These are phyloP conservation scores for Chaetomium cochliodes DNA, from an alignment of 495 filamentous ascomycete genomes.

Conservation along the genomic window DNA sequence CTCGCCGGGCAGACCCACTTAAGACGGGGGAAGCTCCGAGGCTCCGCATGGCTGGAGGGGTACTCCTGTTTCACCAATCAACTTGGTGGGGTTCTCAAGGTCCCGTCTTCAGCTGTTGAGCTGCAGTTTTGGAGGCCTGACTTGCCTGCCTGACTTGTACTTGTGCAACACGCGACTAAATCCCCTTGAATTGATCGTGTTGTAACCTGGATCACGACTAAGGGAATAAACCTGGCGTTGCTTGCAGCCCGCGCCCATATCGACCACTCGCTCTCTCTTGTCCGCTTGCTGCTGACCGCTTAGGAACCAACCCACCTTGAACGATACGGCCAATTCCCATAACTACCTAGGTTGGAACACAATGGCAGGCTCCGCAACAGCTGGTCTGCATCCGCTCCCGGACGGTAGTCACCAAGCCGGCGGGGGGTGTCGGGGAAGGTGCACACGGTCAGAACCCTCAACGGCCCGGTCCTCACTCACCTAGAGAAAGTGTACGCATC, in stretches of 20 bases:
- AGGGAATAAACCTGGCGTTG: neutral
- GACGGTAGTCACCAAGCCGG: slow-evolving; percentile 40
- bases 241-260: neutral
- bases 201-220: neutral
- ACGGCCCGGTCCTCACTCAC: slow-evolving; percentile 34
- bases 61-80: slow-evolving; percentile 5
- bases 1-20: neutral
- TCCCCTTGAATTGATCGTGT: neutral
- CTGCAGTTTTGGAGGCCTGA: slow-evolving; percentile 9
- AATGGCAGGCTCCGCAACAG: slow-evolving; percentile 19
- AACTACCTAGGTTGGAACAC: neutral
- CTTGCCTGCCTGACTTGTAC: neutral
- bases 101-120: neutral
- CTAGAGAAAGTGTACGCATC: slow-evolving; percentile 41
- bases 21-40: neutral
- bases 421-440: slow-evolving; percentile 36
- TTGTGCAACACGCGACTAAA: neutral
- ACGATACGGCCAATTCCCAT: neutral
- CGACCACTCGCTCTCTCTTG: neutral
- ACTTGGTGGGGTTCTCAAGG: neutral
- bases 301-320: neutral
- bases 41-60: slow-evolving; percentile 3
- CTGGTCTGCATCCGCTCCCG: slow-evolving; percentile 15
- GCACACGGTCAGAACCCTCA: slow-evolving; percentile 36
- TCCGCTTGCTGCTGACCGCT: neutral